Evolutionary conservation across 495 filamentous ascomycete genomes (phyloP), one percentile per base, ranked within the genome.

Genomic region (Hypoxylon crocopeplum): DNA sequence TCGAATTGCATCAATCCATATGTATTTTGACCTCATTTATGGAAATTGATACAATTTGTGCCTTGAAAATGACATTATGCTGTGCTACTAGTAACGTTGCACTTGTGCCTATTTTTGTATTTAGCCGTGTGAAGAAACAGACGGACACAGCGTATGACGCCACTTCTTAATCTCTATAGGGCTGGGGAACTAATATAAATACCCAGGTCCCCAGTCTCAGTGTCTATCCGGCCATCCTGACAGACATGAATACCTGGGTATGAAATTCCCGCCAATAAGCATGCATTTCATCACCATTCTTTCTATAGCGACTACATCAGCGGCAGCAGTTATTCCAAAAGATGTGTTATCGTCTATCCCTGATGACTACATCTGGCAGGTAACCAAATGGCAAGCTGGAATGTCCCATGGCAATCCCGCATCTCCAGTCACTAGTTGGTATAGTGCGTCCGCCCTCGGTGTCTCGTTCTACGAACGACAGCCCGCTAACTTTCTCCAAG

Each of bases 291-390:
- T 13, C n/a, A 5, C 33, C 2, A 32, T 40, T 15, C 12, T 46
- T 19, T 11, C 15, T 17, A n/a, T 55, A 11, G 51, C 40, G 1
- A 19, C 41, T 3, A 5, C 19, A 3, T 7, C 39, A 7, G 27
- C 34, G 7, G 48, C 37, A 7, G 16, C 24, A 33, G 11, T 17
- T 10, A 36, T 24, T 11, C 25, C 50, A 17, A 37, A 12, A 13
- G 8, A 32, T 7, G 15, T 21, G 2, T 13, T n/a, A 10, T 29
- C 13, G 32, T 34, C 32, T n/a, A 12, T n/a, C 32, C 32, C 19
- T 27, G 42, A 39, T 22, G 52, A 30, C 7, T 56, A 56, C 19
- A 33, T 15, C 10, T 56, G 52, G 42, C 22, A 56, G 22, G 16
- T 56, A 7, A 16, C 5, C 2, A 21, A 37, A 5, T 56, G 42